These are phyloP conservation scores for Gigaspora rosea DNA, from an alignment of 192 early-diverging fungal species.

Conservation along the genomic window DNA sequence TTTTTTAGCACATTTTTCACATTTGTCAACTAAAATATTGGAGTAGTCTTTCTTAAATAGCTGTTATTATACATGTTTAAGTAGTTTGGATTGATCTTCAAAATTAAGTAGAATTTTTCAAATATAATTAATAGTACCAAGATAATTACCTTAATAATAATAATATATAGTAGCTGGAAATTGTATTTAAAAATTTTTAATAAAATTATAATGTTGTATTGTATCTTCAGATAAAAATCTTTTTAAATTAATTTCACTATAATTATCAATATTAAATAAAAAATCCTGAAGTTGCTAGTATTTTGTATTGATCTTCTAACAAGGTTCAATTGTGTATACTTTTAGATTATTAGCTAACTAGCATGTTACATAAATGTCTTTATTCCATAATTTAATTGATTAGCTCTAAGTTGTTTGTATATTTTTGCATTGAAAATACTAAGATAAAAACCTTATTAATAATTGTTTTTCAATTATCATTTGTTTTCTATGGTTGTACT, in stretches of 20 bases:
- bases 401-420: background rate
- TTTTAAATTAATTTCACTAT: background rate
- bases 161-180: background rate
- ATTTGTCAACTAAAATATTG: background rate
- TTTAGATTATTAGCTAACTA: background rate
- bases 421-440: background rate
- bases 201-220: background rate
- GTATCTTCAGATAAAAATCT: slow-evolving; percentile 10
- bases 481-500: background rate
- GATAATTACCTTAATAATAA: background rate
- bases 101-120: background rate
- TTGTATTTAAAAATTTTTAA: background rate
- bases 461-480: background rate
- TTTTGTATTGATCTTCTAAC: background rate
- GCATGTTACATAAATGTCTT: background rate
- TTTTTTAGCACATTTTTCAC: background rate
- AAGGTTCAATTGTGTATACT: background rate
- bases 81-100: background rate
- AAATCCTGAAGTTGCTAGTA: background rate
- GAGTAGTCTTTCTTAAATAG: background rate
- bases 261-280: background rate
- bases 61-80: background rate
- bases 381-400: background rate
- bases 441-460: background rate
- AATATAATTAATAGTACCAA: background rate